Percentiles rank a stretch among this genome's conserved stretches.
phyloP scores from a whole-genome alignment of 2,329 filamentous ascomycete genomes.

The Colletotrichum sp. region DNA sequence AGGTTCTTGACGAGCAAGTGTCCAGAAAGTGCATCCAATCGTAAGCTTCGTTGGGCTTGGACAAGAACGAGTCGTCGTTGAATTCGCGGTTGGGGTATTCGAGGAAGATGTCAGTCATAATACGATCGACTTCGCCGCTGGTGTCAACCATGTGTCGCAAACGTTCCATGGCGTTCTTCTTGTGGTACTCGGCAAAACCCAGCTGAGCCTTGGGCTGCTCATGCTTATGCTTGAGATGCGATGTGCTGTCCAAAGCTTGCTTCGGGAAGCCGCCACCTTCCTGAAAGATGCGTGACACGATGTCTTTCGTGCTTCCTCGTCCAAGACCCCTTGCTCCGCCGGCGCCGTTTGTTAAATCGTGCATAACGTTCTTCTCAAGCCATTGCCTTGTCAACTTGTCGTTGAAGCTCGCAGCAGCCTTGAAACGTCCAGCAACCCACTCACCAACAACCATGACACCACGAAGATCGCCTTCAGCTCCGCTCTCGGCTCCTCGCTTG shows the following conservation, averaged over 20 bases:
- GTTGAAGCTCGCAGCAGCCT: conserved; percentile 45
- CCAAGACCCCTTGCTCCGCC: conserved; percentile 75
- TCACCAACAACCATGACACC: conserved; percentile 87
- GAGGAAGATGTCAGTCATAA: conserved; percentile 83
- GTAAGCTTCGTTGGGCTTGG: conserved; percentile 85
- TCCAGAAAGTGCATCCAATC: conserved; percentile 98
- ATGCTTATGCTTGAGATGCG: conserved; percentile 39
- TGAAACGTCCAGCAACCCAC: conserved; percentile 80
- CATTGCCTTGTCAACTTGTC: conserved; percentile 72
- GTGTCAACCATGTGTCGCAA: conserved; percentile 79
- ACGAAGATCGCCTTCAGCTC: conserved; percentile 75
- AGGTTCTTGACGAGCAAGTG: conserved; percentile 77
- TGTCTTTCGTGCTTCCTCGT: conserved; percentile 74
- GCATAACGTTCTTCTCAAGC: conserved; percentile 75
- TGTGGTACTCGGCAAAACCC: conserved; percentile 74
- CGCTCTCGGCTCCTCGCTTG: conserved; percentile 69
- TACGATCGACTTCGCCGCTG: conserved; percentile 77
- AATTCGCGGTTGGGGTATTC: conserved; percentile 87
- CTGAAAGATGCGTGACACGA: conserved; percentile 79
- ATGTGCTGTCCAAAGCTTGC: conserved; percentile 44
- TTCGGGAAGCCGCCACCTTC: conserved; percentile 80
- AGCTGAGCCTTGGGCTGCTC: conserved; percentile 65
- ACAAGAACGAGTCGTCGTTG: conserved; percentile 90
- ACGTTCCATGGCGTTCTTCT: conserved; percentile 74
- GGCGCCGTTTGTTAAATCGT: conserved; percentile 72